Percentiles rank a stretch among this genome's conserved stretches.
These are phyloP conservation scores for Hibiscus trionum DNA, from an alignment of 345 rosid genomes.

Conservation along the genomic window DNA sequence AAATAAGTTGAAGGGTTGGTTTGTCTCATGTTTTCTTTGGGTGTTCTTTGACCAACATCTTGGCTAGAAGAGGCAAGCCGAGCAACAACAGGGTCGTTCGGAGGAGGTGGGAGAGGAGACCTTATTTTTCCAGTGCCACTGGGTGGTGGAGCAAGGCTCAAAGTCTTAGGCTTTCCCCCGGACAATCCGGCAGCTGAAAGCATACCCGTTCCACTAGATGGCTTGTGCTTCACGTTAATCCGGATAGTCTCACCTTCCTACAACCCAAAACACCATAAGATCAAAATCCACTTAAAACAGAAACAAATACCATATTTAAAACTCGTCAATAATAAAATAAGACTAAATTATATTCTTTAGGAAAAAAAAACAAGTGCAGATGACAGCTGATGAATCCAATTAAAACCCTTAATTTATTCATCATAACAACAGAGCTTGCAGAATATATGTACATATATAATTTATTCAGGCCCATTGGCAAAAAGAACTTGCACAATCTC, in stretches of 20 bases:
- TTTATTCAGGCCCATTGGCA: too few species aligned
- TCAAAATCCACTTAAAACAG: slow-evolving; percentile 8
- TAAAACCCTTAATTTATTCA: neutral
- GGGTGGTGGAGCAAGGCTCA: slow-evolving; percentile 84
- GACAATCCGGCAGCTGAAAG: slow-evolving; percentile 81
- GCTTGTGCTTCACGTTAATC: slow-evolving; percentile 87
- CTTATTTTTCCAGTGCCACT: slow-evolving; percentile 45
- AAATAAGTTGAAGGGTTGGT: slow-evolving; percentile 60
- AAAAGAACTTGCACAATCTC: neutral
- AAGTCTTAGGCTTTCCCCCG: slow-evolving; percentile 41
- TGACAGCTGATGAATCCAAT: neutral
- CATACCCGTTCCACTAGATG: slow-evolving; percentile 87
- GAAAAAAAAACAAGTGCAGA: neutral
- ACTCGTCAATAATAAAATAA: neutral
- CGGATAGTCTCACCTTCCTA: slow-evolving; percentile 99
- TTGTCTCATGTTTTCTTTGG: slow-evolving; percentile 32
- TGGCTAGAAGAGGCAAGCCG: slow-evolving; percentile 35
- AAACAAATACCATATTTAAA: neutral
- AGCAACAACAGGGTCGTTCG: slow-evolving; percentile 70
- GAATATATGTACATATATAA: too few species aligned
- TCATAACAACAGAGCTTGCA: neutral
- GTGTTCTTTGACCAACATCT: slow-evolving; percentile 16
- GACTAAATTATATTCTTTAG: neutral
- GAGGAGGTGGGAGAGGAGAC: slow-evolving; percentile 89
- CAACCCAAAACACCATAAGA: slow-evolving; percentile 14